These are phyloP conservation scores for Pseudogymnoascus sp. DNA, from an alignment of 2,329 filamentous ascomycete species.

Conservation along the genomic window DNA sequence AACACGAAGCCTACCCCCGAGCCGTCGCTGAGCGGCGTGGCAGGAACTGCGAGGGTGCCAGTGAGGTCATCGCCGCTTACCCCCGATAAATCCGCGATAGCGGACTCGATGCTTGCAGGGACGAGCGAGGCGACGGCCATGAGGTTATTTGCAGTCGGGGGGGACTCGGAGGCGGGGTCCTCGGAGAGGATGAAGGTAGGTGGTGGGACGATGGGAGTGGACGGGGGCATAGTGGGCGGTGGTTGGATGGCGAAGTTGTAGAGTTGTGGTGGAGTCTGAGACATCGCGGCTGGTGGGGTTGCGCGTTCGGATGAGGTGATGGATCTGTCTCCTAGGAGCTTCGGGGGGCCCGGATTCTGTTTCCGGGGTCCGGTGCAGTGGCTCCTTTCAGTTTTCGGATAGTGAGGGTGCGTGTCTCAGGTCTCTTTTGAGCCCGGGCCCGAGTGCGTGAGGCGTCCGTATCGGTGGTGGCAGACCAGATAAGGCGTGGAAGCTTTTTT, in stretches of 20 bases:
- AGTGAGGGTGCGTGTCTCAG: conserved; percentile 6
- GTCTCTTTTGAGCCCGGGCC: not conserved
- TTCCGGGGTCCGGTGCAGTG: not conserved
- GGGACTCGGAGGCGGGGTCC: not conserved
- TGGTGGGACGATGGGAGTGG: not conserved
- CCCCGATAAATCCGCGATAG: not conserved
- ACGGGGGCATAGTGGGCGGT: not conserved
- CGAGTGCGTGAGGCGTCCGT: not conserved
- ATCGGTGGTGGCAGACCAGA: not conserved
- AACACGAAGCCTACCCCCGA: conserved; percentile 4
- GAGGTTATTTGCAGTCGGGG: not conserved
- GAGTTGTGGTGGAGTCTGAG: not conserved
- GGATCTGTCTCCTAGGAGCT: not conserved
- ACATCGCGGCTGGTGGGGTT: not conserved
- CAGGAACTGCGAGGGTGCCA: conserved; percentile 2
- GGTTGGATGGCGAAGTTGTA: conserved; percentile 4
- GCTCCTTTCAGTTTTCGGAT: conserved; percentile 1
- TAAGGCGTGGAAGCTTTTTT: not conserved
- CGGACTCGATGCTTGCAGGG: not conserved
- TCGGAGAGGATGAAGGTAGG: not conserved
- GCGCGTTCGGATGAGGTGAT: not conserved
- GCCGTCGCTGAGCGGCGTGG: not conserved
- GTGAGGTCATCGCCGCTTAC: not conserved
- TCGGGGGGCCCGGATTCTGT: not conserved
- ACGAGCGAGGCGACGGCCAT: not conserved